Evolutionary conservation across 2,329 filamentous ascomycete species (phyloP).

Genomic region (Fusarium stilboides): DNA sequence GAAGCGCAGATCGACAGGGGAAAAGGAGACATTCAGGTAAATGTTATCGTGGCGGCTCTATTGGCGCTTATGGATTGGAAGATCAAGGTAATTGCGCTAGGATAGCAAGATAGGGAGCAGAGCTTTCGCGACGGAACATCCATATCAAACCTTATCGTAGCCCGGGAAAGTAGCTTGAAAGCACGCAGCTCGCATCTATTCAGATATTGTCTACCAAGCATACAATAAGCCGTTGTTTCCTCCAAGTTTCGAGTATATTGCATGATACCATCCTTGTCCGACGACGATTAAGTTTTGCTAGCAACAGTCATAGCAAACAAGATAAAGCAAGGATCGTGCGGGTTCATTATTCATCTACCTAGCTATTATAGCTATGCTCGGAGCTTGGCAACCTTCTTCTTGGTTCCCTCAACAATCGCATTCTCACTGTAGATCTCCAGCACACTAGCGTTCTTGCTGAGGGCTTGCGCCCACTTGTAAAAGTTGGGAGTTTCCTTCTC

Average conservation of each 20-base stretch:
- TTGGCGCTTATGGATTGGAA: constrained; percentile 17
- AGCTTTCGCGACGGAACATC: background rate
- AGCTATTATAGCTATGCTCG: constrained; percentile 5
- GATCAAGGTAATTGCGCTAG: constrained; percentile 14
- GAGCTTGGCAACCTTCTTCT: constrained; percentile 42
- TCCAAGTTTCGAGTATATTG: constrained; percentile 9
- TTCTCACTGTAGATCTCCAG: constrained; percentile 72
- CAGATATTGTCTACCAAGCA: background rate
- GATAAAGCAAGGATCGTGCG: constrained; percentile 12
- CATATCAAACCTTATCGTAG: constrained; percentile 1
- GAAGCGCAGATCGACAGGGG: constrained; percentile 28
- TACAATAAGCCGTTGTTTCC: background rate
- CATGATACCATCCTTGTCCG: constrained; percentile 6
- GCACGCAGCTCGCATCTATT: constrained; percentile 1
- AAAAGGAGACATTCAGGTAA: background rate
- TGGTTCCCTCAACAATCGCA: constrained; percentile 32
- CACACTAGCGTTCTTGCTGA: constrained; percentile 76
- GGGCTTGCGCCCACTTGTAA: constrained; percentile 75
- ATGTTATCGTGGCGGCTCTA: background rate
- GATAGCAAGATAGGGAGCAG: background rate
- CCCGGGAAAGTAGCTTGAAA: background rate
- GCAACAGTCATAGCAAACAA: constrained; percentile 2
- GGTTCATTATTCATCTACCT: constrained; percentile 5
- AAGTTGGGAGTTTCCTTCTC: constrained; percentile 74
- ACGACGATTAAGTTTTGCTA: constrained; percentile 11